Base-by-base conservation (phyloP, 495 filamentous ascomycete genomes). In the Lasiosphaeria ovina region DNA sequence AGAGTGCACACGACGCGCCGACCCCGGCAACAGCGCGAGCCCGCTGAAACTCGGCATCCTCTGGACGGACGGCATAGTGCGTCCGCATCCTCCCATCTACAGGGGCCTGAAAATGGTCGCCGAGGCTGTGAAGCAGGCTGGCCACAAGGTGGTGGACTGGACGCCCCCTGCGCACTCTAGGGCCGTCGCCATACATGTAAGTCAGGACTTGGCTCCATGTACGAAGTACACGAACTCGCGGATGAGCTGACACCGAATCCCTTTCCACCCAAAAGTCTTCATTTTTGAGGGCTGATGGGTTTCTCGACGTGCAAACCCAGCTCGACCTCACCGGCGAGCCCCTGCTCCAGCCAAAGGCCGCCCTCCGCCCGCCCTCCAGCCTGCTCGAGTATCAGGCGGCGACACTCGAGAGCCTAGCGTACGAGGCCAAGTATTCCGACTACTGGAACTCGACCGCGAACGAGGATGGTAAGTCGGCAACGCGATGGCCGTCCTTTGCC, bases 71-170 rank as follows among this genome's bases (percentile, higher is more conserved):
- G 80, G 79, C 0, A 69, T 81, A 0, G 80, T 86, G 0, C 75
- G 63, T n/a, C 81, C 81, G 4, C 81, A 85, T 49, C 86, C 86
- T 0, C 76, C 76, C 6, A 72, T 83, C 49, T 58, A 69, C 0
- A 66, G 80, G 35, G 80, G 72, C 2, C 55, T 82, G 14, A 60
- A 73, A 0, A 74, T 63, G 3, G 73, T 79, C 3, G 71, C 72
- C 0, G 62, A 68, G 24, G 24, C 24, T 24, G 24, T 24, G 24
- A 24, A 68, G 38, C 62, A 72, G 3, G 66, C 68, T 9, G 78
- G 79, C 0, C 78, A 82, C 45, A 72, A 70, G 33, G 67, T 72
- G 24, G 54, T 75, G 14, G 64, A 70, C 4, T 81, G 79, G 79
- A 66, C 62, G 9, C 77, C 77, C 0, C 75, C 77, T 52, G 66